Base-by-base conservation (phyloP, 2,329 filamentous ascomycete species). In the Zalaria sp. region DNA sequence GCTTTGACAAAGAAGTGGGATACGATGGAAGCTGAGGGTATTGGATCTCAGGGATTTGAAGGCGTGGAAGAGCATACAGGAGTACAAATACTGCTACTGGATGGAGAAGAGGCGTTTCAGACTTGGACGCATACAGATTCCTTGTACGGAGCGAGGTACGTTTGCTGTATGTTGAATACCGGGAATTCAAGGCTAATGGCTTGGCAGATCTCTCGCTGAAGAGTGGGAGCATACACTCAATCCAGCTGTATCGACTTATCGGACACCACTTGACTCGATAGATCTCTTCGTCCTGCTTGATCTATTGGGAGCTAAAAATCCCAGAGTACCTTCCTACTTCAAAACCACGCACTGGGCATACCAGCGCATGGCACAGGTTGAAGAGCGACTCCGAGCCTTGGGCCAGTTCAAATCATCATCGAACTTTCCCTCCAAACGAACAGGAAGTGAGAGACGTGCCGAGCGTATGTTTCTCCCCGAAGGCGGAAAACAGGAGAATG, bases 341-440 rank as follows among this genome's bases (percentile, higher is more conserved):
- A 72, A 79, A 45, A 82, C 81, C 1, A 95, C 89, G 0, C 89
- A 96, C 58, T 95, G 89, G 89, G 87, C 88, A 1, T 96, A 96
- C 60, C 69, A 75, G 50, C 72, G 74, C 45, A 75, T 96, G 68
- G 81, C 84, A 1, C 63, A 65, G 2, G 64, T 93, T 10, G 89
- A 96, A 63, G 62, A 67, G 39, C 79, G 87, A 26, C 69, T 95
- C 57, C 77, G 87, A 29, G 63, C 69, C 6, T 65, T 88, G 1
- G 67, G 67, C 1, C 62, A 81, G 29, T 74, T 89, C 46, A 79
- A 83, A 55, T 79, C 81, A 5, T 68, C 71, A 27, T 64, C 70
- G 25, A 68, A 71, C 44, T 61, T 71, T 49, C 62, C 44, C 59
- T 63, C 45, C 55, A 72, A 61, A 43, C 43, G 38, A 53, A 46